Evolutionary conservation across 2,329 filamentous ascomycete genomes (phyloP).

Genomic region (Furcasterigmium furcatum): DNA sequence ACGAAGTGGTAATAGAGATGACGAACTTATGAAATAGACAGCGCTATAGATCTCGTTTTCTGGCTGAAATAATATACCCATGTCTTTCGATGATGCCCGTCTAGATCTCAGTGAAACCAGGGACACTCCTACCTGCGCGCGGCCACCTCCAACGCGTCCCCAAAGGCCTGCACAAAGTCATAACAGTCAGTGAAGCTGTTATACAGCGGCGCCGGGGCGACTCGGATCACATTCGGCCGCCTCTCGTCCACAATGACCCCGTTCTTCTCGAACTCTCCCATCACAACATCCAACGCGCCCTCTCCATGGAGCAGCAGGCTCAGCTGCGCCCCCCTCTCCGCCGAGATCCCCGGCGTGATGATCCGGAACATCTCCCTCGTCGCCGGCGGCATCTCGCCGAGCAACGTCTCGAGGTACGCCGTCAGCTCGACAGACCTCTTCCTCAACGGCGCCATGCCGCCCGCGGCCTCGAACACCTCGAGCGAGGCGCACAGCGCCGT

Average conservation of each 20-base stretch:
- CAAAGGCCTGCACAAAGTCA: conserved; percentile 24
- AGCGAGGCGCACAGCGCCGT: conserved; percentile 69
- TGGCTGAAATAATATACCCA: not conserved
- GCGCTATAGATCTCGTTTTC: not conserved
- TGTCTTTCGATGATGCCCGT: not conserved
- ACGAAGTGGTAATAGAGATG: conserved; percentile 6
- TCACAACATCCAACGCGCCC: conserved; percentile 64
- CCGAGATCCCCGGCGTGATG: conserved; percentile 63
- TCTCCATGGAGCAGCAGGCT: conserved; percentile 65
- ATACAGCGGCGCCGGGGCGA: conserved; percentile 78
- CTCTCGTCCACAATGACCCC: conserved; percentile 78
- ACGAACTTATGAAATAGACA: too few species aligned
- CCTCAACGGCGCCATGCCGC: conserved; percentile 58
- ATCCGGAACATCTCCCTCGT: conserved; percentile 42
- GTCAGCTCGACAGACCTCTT: conserved; percentile 67
- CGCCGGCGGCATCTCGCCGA: conserved; percentile 30
- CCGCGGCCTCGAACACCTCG: conserved; percentile 64
- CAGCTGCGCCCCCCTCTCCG: conserved; percentile 71
- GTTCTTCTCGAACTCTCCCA: conserved; percentile 56
- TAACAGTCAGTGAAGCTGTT: conserved; percentile 66
- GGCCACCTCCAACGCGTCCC: conserved; percentile 13
- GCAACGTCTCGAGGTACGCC: conserved; percentile 65
- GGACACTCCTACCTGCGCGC: too few species aligned
- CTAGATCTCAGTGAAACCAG: too few species aligned
- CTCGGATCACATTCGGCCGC: conserved; percentile 74